Base-by-base conservation (phyloP, 306 rosid species). In the Citrullus amarus region DNA sequence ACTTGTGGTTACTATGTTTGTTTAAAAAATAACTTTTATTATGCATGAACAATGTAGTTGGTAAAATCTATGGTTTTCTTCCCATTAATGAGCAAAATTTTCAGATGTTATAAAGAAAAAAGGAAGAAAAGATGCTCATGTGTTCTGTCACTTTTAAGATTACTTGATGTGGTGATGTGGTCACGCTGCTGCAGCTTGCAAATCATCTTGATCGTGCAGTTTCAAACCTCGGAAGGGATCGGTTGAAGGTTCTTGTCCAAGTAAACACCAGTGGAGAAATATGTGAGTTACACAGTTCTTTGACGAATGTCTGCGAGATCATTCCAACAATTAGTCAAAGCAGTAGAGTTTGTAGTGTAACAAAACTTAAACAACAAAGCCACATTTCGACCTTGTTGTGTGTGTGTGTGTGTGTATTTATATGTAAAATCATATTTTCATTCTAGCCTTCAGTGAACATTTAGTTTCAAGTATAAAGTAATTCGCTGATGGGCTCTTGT, bases 221-320 rank as follows among this genome's bases (percentile, higher is more conserved):
- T 84, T 88, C 97, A 58, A 87, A 83, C 79, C 91, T 91, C 41
- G 87, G 90, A 80, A 91, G 92, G 83, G 85, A 86, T 80, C 97
- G 92, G 32, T 79, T 93, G 83, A 90, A 83, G 83, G 88, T 93
- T 79, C 77, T 90, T 83, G 90, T 93, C 76, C 98, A 93, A 89
- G 96, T 93, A 74, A 93, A 93, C 84, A 93, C 97, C 77, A 93
- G 98, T 83, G 98, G 98, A 83, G 97, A 93, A 90, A 87, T 61
- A 79, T 91, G 98, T 93, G 83, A 85, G 98, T 84, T 46, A 70
- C 34, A 80, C 10, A 8, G 76, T 81, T 76, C 81, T 22, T 18
- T 50, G 10, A 36, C 84, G 14, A n/a, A 46, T 54, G n/a, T 65
- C 20, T 69, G 73, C 48, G 36, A 72, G 54, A 68, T 68, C 55